Percentiles rank a stretch among this genome's conserved stretches.
phyloP scores from a whole-genome alignment of 176 grass and related monocot species.

The Juncus inflexus region DNA sequence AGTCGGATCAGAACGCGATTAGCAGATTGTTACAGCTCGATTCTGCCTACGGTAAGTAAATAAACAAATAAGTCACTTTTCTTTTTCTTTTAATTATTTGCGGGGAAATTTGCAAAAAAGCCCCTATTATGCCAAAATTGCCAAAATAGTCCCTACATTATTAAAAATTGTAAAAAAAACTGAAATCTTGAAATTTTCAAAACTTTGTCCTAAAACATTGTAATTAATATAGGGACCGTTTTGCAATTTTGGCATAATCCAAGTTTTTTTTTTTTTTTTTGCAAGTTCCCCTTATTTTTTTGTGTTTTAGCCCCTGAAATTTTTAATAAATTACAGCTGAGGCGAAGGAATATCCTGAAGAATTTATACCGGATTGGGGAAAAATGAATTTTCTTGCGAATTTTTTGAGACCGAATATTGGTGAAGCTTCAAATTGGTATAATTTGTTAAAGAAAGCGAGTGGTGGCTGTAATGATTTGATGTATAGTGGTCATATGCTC shows the following conservation, averaged over 20 bases:
- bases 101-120: neutral
- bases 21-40: slow-evolving; percentile 57
- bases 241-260: too few relatives aligned
- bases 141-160: neutral
- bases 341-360: slow-evolving; percentile 52
- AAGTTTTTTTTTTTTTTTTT: too few relatives aligned
- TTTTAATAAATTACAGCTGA: slow-evolving; percentile 31
- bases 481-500: slow-evolving; percentile 94
- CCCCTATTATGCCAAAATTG: neutral
- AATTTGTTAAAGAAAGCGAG: slow-evolving; percentile 80
- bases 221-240: too few relatives aligned
- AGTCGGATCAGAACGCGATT: slow-evolving; percentile 60
- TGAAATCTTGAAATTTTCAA: too few relatives aligned
- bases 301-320: neutral
- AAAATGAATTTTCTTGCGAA: slow-evolving; percentile 81
- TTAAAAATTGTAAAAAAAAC: neutral
- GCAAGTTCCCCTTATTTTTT: neutral
- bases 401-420: slow-evolving; percentile 67
- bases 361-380: slow-evolving; percentile 66
- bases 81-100: slow-evolving; percentile 11
- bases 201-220: too few relatives aligned
- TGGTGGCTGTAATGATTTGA: slow-evolving; percentile 88
- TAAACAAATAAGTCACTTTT: slow-evolving; percentile 6
- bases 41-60: slow-evolving; percentile 65
- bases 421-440: slow-evolving; percentile 80